Conservation (phyloP, 129 eudicot species). For the Chrysanthemum makinoi region DNA sequence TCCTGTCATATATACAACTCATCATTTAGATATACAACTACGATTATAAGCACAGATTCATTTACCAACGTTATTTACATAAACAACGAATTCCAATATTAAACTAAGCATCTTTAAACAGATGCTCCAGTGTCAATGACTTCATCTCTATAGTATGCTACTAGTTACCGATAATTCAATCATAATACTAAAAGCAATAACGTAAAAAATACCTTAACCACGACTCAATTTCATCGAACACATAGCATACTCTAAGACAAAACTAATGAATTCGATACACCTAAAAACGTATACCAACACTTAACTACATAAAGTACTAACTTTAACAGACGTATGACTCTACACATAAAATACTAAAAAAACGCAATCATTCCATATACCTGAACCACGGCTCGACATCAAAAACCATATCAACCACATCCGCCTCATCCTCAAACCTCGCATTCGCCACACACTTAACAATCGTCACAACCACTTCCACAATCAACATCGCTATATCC, state of each 20-base stretch:
- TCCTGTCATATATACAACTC: slow-evolving; percentile 36
- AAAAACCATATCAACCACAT: slow-evolving; percentile 41
- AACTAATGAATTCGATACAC: too few relatives aligned
- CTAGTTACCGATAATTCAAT: too few relatives aligned
- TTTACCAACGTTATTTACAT: not conserved
- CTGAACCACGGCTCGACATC: slow-evolving; percentile 69
- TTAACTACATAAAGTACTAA: not conserved
- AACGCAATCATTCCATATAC: slow-evolving; percentile 25
- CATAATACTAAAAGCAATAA: too few relatives aligned
- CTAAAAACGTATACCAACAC: not conserved
- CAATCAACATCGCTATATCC: slow-evolving; percentile 47
- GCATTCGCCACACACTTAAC: slow-evolving; percentile 56
- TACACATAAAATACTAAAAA: not conserved
- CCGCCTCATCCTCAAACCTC: slow-evolving; percentile 42
- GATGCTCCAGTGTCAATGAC: too few relatives aligned
- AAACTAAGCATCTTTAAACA: too few relatives aligned
- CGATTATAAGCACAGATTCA: too few relatives aligned
- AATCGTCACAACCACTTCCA: slow-evolving; percentile 59
- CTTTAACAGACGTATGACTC: too few relatives aligned
- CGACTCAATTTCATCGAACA: too few relatives aligned
- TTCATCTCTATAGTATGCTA: too few relatives aligned
- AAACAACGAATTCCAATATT: too few relatives aligned
- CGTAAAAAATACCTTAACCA: too few relatives aligned
- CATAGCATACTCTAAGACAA: too few relatives aligned
- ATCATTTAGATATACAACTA: not conserved